phyloP scores from a whole-genome alignment of 495 filamentous ascomycete species.

The Podospora tetraspora region DNA sequence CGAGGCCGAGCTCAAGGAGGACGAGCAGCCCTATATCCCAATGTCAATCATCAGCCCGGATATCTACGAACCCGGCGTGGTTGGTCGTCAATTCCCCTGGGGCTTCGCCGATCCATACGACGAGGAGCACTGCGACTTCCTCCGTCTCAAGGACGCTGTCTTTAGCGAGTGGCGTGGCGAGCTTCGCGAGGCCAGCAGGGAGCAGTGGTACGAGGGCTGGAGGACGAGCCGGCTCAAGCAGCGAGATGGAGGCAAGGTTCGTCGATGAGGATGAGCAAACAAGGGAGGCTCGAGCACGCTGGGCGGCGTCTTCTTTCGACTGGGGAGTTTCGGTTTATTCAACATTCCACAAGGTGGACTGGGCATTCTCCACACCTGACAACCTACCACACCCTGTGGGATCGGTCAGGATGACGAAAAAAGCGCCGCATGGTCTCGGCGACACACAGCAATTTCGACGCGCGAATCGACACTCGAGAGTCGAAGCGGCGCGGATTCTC shows the following conservation, averaged over 20 bases:
- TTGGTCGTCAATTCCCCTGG: constrained; percentile 90
- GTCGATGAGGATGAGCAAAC: constrained; percentile 23
- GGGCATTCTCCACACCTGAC: not conserved
- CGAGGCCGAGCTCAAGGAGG: constrained; percentile 30
- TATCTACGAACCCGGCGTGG: constrained; percentile 68
- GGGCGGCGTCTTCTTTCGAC: not conserved
- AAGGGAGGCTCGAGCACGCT: not conserved
- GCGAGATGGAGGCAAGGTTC: constrained; percentile 27
- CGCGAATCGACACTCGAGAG: not conserved
- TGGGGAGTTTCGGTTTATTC: constrained; percentile 6
- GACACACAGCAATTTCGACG: not conserved
- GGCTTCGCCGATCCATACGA: constrained; percentile 93
- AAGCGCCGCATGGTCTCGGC: not conserved
- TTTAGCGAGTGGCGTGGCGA: constrained; percentile 92
- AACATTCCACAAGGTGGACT: constrained; percentile 5
- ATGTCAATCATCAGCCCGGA: constrained; percentile 94
- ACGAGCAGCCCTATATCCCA: constrained; percentile 60
- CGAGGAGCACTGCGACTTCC: constrained; percentile 86
- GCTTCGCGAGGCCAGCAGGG: constrained; percentile 83
- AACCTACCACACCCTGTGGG: not conserved
- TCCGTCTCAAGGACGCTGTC: constrained; percentile 81
- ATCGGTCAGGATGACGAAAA: not conserved
- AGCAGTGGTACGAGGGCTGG: constrained; percentile 96
- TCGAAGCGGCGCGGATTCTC: not conserved
- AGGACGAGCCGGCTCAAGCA: constrained; percentile 61